Base-by-base conservation (phyloP, 2,329 filamentous ascomycete genomes). In the Ophiostoma himal-ulmi region DNA sequence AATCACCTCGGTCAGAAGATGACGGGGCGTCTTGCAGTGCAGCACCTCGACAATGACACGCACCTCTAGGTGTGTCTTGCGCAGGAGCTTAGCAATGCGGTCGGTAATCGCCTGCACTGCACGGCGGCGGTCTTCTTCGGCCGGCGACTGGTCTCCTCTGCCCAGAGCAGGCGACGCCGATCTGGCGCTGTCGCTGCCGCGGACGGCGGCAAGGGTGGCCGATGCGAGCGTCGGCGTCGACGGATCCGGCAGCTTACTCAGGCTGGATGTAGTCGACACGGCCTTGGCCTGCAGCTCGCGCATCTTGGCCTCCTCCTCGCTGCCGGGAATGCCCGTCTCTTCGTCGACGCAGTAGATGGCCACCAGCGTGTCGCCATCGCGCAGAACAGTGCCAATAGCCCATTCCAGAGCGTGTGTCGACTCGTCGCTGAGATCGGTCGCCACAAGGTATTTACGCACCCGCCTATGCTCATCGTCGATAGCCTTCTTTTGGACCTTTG, bases 1-100 rank as follows among this genome's bases (percentile, higher is more conserved):
- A 79, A 99, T 98, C 81, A 97, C 93, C 82, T 98, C 95, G 0
- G 93, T 96, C 74, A 99, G 93, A 82, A 98, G 86, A 78, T 97
- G 94, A 79, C 95, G 94, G 4, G 95, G 93, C 77, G 92, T 97
- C 84, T 97, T 98, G 89, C 95, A 98, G 80, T 98, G 95, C 74
- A 99, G 90, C 37, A 98, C 94, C 80, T 99, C 95, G 44, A 99
- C 90, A 68, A 97, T 93, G 67, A 97, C 91, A 71, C 93, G 89
- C 67, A 97, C 94, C 78, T 99, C 94, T 71, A 99, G 83, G 74
- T 91, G 88, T 0, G 95, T 99, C 84, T 96, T 97, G 72, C 94
- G 87, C 72, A 99, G 81, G 65, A 98, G 82, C 74, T 90, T 91
- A n/a, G 95, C 86, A 69, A 96, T 92, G 44, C 91, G 88, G 70